A percentile compares a stretch with the other conserved stretches of the same genome.
Evolutionary conservation across 2,329 filamentous ascomycete genomes (phyloP).

Genomic region (Lecanicillium sp.): DNA sequence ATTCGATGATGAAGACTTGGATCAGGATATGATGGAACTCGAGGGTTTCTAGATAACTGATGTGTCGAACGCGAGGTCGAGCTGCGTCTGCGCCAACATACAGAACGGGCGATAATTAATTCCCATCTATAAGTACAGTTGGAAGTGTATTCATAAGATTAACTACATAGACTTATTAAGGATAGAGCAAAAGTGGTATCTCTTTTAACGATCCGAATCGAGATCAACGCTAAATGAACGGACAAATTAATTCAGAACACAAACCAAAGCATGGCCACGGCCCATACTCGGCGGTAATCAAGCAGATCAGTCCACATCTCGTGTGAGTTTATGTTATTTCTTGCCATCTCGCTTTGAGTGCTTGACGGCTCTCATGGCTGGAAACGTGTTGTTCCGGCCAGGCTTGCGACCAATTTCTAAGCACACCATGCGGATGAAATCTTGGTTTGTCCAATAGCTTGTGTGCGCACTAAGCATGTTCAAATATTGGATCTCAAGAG

Average conservation of each 20-base stretch:
- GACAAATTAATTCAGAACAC: too few relatives aligned
- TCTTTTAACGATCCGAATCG: too few relatives aligned
- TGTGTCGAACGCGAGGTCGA: neutral
- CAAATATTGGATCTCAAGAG: constrained; percentile 89
- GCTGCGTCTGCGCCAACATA: neutral
- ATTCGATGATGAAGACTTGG: constrained; percentile 47
- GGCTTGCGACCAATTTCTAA: constrained; percentile 74
- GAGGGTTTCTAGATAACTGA: constrained; percentile 23
- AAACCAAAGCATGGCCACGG: neutral
- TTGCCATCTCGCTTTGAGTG: constrained; percentile 31
- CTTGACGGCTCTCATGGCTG: constrained; percentile 55
- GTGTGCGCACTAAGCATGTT: constrained; percentile 96
- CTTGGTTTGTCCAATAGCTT: constrained; percentile 82
- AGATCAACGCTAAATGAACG: too few relatives aligned
- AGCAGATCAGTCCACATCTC: neutral
- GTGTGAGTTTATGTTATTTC: neutral
- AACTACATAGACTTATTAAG: neutral
- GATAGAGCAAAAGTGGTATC: neutral
- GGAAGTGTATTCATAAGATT: neutral
- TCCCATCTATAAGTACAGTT: neutral
- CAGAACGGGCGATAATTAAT: neutral
- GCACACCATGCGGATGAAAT: constrained; percentile 87
- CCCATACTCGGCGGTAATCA: neutral
- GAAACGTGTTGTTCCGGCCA: constrained; percentile 56
- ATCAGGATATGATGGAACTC: constrained; percentile 51